phyloP scores from a whole-genome alignment of 805 yeast genomes.

The Cyberlindnera xylosilytica region DNA sequence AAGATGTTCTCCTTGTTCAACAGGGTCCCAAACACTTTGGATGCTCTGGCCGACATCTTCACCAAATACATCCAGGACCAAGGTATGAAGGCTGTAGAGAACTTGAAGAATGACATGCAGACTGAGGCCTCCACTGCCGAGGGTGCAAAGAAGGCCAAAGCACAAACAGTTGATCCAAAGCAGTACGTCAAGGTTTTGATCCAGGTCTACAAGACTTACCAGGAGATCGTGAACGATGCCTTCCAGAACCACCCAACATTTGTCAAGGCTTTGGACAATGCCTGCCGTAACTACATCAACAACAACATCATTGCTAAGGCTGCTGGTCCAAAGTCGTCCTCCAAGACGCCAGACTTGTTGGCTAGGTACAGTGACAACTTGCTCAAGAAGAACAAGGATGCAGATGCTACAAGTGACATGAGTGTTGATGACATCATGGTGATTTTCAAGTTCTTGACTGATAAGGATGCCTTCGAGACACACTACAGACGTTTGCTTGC shows the following conservation, averaged over 20 bases:
- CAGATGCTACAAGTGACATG: constrained; percentile 67
- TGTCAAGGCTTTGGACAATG: constrained; percentile 84
- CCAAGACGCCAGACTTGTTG: constrained; percentile 89
- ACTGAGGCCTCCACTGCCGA: constrained; percentile 18
- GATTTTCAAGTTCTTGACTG: constrained; percentile 82
- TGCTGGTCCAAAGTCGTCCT: constrained; percentile 34
- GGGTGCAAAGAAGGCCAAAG: constrained; percentile 30
- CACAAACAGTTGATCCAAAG: constrained; percentile 57
- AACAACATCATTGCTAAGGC: constrained; percentile 72
- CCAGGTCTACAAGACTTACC: constrained; percentile 64
- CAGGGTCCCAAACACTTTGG: constrained; percentile 76
- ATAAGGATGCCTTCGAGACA: constrained; percentile 92
- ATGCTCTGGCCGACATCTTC: constrained; percentile 70
- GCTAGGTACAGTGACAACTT: constrained; percentile 87
- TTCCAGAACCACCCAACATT: constrained; percentile 75
- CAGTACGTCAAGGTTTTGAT: constrained; percentile 76
- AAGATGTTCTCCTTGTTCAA: constrained; percentile 74
- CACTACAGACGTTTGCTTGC: constrained; percentile 88
- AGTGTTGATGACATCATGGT: constrained; percentile 82
- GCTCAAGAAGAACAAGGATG: constrained; percentile 68
- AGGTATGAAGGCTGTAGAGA: constrained; percentile 60
- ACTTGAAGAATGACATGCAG: constrained; percentile 39
- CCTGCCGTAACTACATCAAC: constrained; percentile 83
- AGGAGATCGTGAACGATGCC: constrained; percentile 58
- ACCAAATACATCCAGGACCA: constrained; percentile 67